These are phyloP conservation scores for Trametes hirsuta DNA, from an alignment of 1,284 basidiomycete genomes.

Conservation along the genomic window DNA sequence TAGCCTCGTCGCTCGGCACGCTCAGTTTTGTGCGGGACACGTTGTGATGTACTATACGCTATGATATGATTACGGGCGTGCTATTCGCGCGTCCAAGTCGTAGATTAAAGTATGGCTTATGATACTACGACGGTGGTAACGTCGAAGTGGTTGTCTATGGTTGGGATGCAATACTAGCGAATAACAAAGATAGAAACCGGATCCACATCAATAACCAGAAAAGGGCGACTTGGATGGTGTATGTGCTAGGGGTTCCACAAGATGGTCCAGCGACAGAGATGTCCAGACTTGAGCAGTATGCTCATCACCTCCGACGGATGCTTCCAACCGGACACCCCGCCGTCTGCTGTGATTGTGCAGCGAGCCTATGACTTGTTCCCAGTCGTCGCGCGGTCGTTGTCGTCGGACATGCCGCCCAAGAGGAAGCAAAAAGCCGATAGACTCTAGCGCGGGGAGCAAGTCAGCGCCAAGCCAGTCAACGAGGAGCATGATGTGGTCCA, in stretches of 20 bases:
- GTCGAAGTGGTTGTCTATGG: neutral
- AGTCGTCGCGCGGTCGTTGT: neutral
- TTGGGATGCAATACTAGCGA: neutral
- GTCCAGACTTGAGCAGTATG: constrained; percentile 21
- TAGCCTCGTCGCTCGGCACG: constrained; percentile 72
- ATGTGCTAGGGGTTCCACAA: constrained; percentile 1
- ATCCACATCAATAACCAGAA: neutral
- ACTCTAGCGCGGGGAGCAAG: constrained; percentile 11
- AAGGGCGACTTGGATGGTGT: neutral
- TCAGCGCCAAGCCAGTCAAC: neutral
- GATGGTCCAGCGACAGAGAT: constrained; percentile 8
- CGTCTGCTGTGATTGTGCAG: neutral
- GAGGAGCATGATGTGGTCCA: constrained; percentile 4
- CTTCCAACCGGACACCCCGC: constrained; percentile 13
- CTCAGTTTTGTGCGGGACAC: constrained; percentile 66
- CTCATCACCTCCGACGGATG: constrained; percentile 22
- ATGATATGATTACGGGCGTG: neutral
- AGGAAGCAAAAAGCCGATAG: constrained; percentile 21
- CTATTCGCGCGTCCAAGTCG: too few species aligned
- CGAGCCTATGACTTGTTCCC: neutral
- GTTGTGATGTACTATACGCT: constrained; percentile 32
- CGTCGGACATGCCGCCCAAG: neutral
- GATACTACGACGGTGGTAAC: neutral
- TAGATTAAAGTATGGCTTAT: neutral
- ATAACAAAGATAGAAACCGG: neutral